Evolutionary conservation across 148 eudicot species (phyloP).

Genomic region (Selenicereus undatus): DNA sequence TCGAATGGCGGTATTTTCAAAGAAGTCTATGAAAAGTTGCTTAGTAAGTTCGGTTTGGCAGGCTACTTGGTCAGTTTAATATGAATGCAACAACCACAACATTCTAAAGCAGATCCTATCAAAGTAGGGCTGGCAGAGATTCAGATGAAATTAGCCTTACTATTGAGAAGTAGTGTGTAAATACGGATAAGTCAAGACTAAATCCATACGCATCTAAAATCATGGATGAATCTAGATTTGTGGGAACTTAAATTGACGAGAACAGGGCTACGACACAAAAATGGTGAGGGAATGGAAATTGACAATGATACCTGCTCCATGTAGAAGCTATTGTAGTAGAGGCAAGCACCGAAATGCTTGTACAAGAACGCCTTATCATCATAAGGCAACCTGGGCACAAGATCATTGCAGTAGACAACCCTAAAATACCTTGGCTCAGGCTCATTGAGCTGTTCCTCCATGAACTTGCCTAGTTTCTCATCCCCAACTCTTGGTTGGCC

Average conservation of each 20-base stretch:
- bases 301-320: conserved; percentile 38
- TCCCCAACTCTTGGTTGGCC: conserved; percentile 88
- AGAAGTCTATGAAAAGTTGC: too few relatives aligned
- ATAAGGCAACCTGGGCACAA: conserved; percentile 71
- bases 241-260: background rate
- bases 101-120: too few relatives aligned
- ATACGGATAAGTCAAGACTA: too few relatives aligned
- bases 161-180: background rate
- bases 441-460: conserved; percentile 31
- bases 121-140: background rate
- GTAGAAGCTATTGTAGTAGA: conserved; percentile 61
- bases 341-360: conserved; percentile 73
- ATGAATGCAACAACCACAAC: background rate
- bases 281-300: background rate
- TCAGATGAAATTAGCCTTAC: background rate
- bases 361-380: conserved; percentile 44
- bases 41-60: background rate
- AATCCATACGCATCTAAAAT: background rate
- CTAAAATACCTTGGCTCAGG: conserved; percentile 40
- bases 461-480: conserved; percentile 36
- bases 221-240: background rate
- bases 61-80: too few relatives aligned
- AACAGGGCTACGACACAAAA: too few relatives aligned
- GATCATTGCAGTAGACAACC: conserved; percentile 64
- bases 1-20: too few relatives aligned